Evolutionary conservation across 2,329 filamentous ascomycete species (phyloP).

Genomic region (Stagonosporopsis cucurbitacearum): DNA sequence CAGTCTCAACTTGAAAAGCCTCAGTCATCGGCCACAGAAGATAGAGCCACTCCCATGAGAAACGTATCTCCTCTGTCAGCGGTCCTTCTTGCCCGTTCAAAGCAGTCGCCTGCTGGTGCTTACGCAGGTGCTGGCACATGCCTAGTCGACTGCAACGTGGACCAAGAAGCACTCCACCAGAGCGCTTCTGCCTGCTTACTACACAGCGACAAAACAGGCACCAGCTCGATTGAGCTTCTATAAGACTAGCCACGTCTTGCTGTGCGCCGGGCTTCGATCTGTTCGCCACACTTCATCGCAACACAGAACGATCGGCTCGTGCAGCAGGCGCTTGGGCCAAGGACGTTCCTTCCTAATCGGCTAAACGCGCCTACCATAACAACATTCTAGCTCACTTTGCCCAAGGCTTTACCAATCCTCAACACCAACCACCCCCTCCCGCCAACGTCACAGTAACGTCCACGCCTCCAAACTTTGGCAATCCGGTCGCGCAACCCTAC

Average conservation of each 20-base stretch:
- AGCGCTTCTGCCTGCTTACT: background rate
- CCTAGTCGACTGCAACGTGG: background rate
- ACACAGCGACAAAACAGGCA: background rate
- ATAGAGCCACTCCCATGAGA: background rate
- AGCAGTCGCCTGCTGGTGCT: background rate
- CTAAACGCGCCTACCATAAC: conserved; percentile 40
- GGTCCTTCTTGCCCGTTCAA: too few species aligned
- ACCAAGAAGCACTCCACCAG: background rate
- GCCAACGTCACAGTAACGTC: conserved; percentile 42
- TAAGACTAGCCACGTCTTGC: conserved; percentile 3
- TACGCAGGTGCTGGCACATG: background rate
- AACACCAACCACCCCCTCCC: conserved; percentile 41
- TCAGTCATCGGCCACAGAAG: background rate
- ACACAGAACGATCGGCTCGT: conserved; percentile 29
- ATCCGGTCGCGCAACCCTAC: conserved; percentile 44
- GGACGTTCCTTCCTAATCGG: conserved; percentile 35
- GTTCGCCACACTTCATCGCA: conserved; percentile 4
- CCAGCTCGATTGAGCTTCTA: background rate
- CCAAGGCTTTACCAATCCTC: conserved; percentile 36
- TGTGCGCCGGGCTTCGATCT: background rate
- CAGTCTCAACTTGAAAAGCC: background rate
- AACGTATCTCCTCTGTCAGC: background rate
- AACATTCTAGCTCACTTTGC: conserved; percentile 22
- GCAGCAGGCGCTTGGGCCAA: conserved; percentile 25
- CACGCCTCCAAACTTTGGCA: conserved; percentile 29